phyloP scores from a whole-genome alignment of 768 basidiomycete genomes.

The Fomitopsis pulvina region DNA sequence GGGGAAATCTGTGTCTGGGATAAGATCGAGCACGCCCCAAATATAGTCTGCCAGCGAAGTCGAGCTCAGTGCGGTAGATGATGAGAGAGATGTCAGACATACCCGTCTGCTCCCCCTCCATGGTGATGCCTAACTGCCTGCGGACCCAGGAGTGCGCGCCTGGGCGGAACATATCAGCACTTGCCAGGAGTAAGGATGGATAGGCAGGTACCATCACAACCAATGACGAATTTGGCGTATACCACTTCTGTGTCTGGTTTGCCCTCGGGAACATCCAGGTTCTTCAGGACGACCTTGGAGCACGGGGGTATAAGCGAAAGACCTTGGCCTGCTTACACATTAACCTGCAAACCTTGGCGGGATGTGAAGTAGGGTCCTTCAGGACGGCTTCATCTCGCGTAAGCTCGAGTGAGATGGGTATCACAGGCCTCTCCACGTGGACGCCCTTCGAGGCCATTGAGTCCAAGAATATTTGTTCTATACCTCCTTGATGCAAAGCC shows the following conservation, averaged over 20 bases:
- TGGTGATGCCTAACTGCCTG: constrained; percentile 52
- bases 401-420: constrained; percentile 43
- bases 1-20: constrained; percentile 47
- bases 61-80: too few relatives aligned
- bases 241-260: constrained; percentile 46
- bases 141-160: constrained; percentile 78
- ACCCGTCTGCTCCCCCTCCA: constrained; percentile 72
- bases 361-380: constrained; percentile 31
- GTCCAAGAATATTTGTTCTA: constrained; percentile 52
- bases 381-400: constrained; percentile 34
- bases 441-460: constrained; percentile 43
- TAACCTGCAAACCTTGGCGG: constrained; percentile 23
- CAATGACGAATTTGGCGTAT: constrained; percentile 67
- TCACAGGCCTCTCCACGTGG: constrained; percentile 43
- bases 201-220: constrained; percentile 48
- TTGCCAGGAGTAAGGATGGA: background rate
- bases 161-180: background rate
- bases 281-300: constrained; percentile 39
- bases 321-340: background rate
- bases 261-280: constrained; percentile 28
- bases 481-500: constrained; percentile 58
- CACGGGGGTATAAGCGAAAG: too few relatives aligned
- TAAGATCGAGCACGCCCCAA: constrained; percentile 73
- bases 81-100: background rate
- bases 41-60: constrained; percentile 44